Percentiles rank a stretch among this genome's conserved stretches.
Conservation (phyloP, 768 basidiomycete species). For the Gymnopilus junonius region DNA sequence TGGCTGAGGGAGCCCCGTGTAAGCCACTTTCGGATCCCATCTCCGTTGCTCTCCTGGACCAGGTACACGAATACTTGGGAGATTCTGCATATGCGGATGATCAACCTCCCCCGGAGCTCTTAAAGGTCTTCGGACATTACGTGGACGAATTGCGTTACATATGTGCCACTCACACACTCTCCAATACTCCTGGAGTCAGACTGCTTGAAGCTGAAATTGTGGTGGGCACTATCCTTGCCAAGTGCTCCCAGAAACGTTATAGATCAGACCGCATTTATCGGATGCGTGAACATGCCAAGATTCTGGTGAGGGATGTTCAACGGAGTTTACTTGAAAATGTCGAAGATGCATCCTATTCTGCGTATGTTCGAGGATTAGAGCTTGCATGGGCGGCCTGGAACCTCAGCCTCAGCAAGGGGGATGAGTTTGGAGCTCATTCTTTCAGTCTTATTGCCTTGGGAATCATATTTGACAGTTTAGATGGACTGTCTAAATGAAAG, state of each 20-base stretch:
- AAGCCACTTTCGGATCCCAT: slow-evolving; percentile 40
- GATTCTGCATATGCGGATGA: slow-evolving; percentile 27
- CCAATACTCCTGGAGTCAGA: slow-evolving; percentile 54
- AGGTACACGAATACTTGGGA: slow-evolving; percentile 36
- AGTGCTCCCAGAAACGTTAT: slow-evolving; percentile 65
- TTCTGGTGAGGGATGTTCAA: slow-evolving; percentile 56
- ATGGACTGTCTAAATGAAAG: slow-evolving; percentile 28
- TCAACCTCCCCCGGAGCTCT: slow-evolving; percentile 28
- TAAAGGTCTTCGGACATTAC: slow-evolving; percentile 55
- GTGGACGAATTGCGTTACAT: slow-evolving; percentile 72
- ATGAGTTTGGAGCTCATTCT: slow-evolving; percentile 58
- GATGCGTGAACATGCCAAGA: slow-evolving; percentile 61
- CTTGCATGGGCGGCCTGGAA: slow-evolving; percentile 72
- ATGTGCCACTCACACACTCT: slow-evolving; percentile 67
- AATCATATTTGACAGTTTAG: slow-evolving; percentile 61
- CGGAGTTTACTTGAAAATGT: slow-evolving; percentile 36
- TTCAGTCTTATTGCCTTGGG: slow-evolving; percentile 71
- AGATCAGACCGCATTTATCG: slow-evolving; percentile 60
- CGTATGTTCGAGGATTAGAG: slow-evolving; percentile 45
- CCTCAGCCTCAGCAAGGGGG: slow-evolving; percentile 46
- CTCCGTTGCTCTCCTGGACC: slow-evolving; percentile 34
- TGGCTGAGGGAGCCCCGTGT: slow-evolving; percentile 11
- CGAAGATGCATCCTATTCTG: slow-evolving; percentile 28
- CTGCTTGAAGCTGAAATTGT: slow-evolving; percentile 78
- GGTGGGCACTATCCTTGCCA: slow-evolving; percentile 73